Conservation (phyloP, 1,284 basidiomycete species). For the Trichosporon inkin region DNA sequence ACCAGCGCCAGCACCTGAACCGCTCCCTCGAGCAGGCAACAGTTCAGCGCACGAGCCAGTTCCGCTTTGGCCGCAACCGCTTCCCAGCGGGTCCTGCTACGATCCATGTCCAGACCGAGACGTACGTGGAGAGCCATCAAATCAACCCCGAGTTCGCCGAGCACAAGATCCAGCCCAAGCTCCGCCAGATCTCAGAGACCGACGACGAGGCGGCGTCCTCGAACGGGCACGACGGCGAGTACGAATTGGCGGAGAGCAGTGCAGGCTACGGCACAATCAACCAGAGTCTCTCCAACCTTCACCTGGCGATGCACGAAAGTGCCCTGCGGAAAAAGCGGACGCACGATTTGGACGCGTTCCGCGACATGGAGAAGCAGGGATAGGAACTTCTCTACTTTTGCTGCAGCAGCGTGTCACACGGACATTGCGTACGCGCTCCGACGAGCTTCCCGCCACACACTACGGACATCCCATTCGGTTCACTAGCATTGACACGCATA, state of each 20-base stretch:
- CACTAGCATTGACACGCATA: too few species aligned
- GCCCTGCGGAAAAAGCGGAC: background rate
- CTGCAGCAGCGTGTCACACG: too few species aligned
- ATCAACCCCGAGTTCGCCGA: constrained; percentile 20
- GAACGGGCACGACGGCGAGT: constrained; percentile 6
- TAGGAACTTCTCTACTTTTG: too few species aligned
- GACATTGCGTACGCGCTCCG: too few species aligned
- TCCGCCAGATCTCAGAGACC: constrained; percentile 20
- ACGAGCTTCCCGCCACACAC: too few species aligned
- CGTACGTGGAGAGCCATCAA: constrained; percentile 28
- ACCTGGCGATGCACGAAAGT: background rate
- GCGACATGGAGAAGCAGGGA: background rate
- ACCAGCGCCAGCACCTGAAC: constrained; percentile 23
- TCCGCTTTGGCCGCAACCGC: constrained; percentile 3
- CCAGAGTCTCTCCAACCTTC: constrained; percentile 3
- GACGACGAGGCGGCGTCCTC: constrained; percentile 15
- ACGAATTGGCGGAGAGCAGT: constrained; percentile 6
- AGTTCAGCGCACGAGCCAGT: background rate
- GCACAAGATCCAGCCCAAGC: constrained; percentile 22
- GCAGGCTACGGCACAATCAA: constrained; percentile 1
- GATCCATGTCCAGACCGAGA: constrained; percentile 34
- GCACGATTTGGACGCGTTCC: background rate
- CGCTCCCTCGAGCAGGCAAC: background rate
- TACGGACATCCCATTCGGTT: too few species aligned
- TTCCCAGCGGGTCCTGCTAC: constrained; percentile 20